phyloP scores from a whole-genome alignment of 2,329 filamentous ascomycete genomes.

The Onygenales sp. region DNA sequence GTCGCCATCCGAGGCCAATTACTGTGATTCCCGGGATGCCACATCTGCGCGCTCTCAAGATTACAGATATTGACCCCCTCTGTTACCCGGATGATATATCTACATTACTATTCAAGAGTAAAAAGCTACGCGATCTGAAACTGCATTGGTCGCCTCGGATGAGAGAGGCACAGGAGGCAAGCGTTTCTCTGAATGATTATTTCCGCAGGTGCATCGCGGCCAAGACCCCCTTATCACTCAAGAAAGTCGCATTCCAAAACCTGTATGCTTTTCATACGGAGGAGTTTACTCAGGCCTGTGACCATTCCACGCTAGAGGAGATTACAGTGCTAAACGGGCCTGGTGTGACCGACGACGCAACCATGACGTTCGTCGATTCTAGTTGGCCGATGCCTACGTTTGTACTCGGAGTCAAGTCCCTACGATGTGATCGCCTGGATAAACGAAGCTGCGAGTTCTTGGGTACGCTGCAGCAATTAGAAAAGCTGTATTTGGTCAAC shows the following conservation, averaged over 20 bases:
- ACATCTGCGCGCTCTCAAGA: conserved; percentile 43
- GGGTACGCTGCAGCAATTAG: conserved; percentile 33
- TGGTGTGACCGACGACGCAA: conserved; percentile 29
- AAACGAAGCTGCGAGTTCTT: conserved; percentile 37
- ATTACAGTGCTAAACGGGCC: conserved; percentile 47
- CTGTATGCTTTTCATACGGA: conserved; percentile 45
- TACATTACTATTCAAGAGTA: conserved; percentile 43
- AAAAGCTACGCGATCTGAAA: conserved; percentile 45
- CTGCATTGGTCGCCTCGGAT: conserved; percentile 55
- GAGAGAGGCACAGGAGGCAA: conserved; percentile 49
- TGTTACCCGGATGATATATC: conserved; percentile 57
- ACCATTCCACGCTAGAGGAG: conserved; percentile 34
- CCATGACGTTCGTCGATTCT: conserved; percentile 46
- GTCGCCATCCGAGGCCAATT: conserved; percentile 48
- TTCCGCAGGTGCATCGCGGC: conserved; percentile 46
- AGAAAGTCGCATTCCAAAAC: conserved; percentile 47
- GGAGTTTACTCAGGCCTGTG: conserved; percentile 37
- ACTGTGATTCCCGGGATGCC: conserved; percentile 48
- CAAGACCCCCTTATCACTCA: conserved; percentile 38
- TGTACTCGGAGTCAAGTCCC: conserved; percentile 34
- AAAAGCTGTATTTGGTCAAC: conserved; percentile 45
- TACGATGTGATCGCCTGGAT: conserved; percentile 41
- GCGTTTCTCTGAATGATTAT: conserved; percentile 43
- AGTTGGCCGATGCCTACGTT: conserved; percentile 38
- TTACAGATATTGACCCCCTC: conserved; percentile 53